Conservation (phyloP, 805 yeast genomes). For the Maudiozyma barnettii region DNA sequence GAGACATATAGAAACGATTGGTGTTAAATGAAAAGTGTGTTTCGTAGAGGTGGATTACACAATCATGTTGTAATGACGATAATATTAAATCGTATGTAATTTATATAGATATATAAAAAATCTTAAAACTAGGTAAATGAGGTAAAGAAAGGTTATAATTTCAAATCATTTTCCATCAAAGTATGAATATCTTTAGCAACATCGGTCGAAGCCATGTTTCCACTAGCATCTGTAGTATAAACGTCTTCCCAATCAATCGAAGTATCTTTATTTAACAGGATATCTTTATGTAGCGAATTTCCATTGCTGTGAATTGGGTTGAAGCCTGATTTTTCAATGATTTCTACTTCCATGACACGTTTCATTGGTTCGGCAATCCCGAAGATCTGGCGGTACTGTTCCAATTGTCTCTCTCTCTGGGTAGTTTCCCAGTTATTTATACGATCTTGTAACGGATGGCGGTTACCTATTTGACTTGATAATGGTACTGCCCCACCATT, state of each 20-base stretch:
- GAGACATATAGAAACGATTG: too few species aligned
- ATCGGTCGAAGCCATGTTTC: constrained; percentile 31
- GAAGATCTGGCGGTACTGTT: constrained; percentile 69
- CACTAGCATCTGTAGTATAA: constrained; percentile 41
- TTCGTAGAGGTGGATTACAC: too few species aligned
- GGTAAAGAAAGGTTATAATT: constrained; percentile 29
- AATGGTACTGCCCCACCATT: constrained; percentile 49
- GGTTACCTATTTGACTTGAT: constrained; percentile 54
- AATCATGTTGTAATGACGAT: too few species aligned
- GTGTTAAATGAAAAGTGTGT: too few species aligned
- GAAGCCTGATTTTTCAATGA: constrained; percentile 61
- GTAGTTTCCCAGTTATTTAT: constrained; percentile 71
- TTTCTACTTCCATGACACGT: constrained; percentile 77
- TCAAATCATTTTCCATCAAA: constrained; percentile 59
- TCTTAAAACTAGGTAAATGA: too few species aligned
- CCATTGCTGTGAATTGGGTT: constrained; percentile 47
- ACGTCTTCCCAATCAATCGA: constrained; percentile 91
- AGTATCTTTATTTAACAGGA: constrained; percentile 67
- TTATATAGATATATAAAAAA: neutral
- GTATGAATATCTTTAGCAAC: constrained; percentile 51
- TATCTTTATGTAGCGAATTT: constrained; percentile 55
- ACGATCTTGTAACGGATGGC: constrained; percentile 81
- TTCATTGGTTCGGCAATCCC: constrained; percentile 93
- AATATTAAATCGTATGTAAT: too few species aligned
- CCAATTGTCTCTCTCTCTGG: constrained; percentile 60